These are phyloP conservation scores for Aureobasidium mangrovei DNA, from an alignment of 2,329 filamentous ascomycete genomes.

Conservation along the genomic window DNA sequence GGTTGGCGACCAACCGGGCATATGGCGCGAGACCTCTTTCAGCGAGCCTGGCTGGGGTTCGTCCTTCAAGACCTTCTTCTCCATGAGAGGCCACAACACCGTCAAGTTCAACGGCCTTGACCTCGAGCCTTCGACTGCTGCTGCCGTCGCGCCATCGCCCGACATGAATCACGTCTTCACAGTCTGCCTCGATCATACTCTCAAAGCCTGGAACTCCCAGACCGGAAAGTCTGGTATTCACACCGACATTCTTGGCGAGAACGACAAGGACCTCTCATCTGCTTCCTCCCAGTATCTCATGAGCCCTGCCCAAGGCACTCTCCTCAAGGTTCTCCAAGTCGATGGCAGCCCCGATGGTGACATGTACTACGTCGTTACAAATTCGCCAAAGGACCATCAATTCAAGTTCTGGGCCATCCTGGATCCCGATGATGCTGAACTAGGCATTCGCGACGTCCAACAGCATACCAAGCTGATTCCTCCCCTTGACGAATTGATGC, in stretches of 20 bases:
- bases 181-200: slow-evolving; percentile 76
- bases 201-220: slow-evolving; percentile 84
- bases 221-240: slow-evolving; percentile 68
- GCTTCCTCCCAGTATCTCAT: slow-evolving; percentile 62
- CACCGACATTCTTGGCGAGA: slow-evolving; percentile 65
- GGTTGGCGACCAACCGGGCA: slow-evolving; percentile 32
- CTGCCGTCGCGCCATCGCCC: slow-evolving; percentile 45
- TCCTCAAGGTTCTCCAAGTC: slow-evolving; percentile 63
- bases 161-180: slow-evolving; percentile 57
- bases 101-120: slow-evolving; percentile 55
- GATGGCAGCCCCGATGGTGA: slow-evolving; percentile 47
- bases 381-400: slow-evolving; percentile 78
- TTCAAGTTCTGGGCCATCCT: slow-evolving; percentile 90
- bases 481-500: slow-evolving; percentile 43
- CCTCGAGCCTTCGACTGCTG: slow-evolving; percentile 59
- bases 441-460: slow-evolving; percentile 65
- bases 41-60: slow-evolving; percentile 61
- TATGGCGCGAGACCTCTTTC: slow-evolving; percentile 65
- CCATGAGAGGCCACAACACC: slow-evolving; percentile 56
- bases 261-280: slow-evolving; percentile 47
- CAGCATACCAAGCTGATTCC: slow-evolving; percentile 56
- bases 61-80: slow-evolving; percentile 56
- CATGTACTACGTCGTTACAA: slow-evolving; percentile 62
- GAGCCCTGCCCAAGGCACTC: slow-evolving; percentile 66
- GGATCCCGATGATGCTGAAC: slow-evolving; percentile 46